Conservation (phyloP, 345 rosid species). For the Bruguiera gymnorhiza region DNA sequence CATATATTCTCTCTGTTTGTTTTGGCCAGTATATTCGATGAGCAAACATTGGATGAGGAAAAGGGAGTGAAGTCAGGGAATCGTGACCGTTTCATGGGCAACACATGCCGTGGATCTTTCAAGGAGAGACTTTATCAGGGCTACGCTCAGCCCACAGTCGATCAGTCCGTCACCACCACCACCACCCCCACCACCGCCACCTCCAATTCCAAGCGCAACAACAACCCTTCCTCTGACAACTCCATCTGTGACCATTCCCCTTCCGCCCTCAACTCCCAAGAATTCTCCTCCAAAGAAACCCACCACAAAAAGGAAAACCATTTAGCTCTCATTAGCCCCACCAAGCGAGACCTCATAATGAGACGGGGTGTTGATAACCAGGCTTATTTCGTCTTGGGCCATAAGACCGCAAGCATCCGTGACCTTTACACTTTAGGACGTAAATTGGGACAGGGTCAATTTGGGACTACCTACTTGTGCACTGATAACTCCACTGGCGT, state of each 20-base stretch:
- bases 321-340: constrained; percentile 39
- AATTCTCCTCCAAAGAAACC: constrained; percentile 30
- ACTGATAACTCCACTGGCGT: constrained; percentile 57
- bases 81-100: constrained; percentile 88
- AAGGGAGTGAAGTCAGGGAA: constrained; percentile 26
- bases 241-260: constrained; percentile 46
- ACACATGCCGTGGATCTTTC: constrained; percentile 94
- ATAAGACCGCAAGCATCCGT: constrained; percentile 75
- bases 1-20: background rate
- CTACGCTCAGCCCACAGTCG: constrained; percentile 65
- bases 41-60: constrained; percentile 43
- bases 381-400: constrained; percentile 77
- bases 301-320: constrained; percentile 33
- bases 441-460: constrained; percentile 94
- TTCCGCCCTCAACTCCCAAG: constrained; percentile 40
- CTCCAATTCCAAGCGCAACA: constrained; percentile 38
- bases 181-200: constrained; percentile 11
- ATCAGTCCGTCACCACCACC: constrained; percentile 14
- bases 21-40: constrained; percentile 30
- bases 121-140: constrained; percentile 76
- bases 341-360: constrained; percentile 56
- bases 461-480: constrained; percentile 88
- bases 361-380: constrained; percentile 66
- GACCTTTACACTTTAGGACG: constrained; percentile 80
- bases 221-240: constrained; percentile 35